Percentiles rank a stretch among this genome's conserved stretches.
Evolutionary conservation across 2,329 filamentous ascomycete genomes (phyloP).

Genomic region (Pseudogymnoascus sp.): DNA sequence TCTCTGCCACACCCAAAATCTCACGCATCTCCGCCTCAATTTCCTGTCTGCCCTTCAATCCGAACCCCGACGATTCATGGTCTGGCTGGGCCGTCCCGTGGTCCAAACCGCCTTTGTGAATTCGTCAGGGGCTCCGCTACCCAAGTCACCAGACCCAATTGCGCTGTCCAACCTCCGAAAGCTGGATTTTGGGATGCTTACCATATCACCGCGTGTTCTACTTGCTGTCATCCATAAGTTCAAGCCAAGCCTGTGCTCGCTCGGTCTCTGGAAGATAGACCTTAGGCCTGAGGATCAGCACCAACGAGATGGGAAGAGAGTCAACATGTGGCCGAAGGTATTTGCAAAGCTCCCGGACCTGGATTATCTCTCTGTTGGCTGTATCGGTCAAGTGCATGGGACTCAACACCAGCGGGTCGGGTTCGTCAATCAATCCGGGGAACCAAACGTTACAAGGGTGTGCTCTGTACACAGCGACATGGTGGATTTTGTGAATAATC

Average conservation of each 20-base stretch:
- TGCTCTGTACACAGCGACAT: not conserved
- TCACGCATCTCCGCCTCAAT: conserved; percentile 47
- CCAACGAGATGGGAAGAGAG: conserved; percentile 11
- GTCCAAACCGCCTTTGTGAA: not conserved
- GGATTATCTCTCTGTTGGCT: conserved; percentile 6
- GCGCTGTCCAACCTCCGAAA: conserved; percentile 30
- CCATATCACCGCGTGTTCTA: conserved; percentile 25
- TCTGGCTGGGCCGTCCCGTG: conserved; percentile 30
- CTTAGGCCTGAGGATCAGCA: conserved; percentile 16
- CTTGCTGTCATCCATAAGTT: conserved; percentile 34
- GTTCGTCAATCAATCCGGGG: not conserved
- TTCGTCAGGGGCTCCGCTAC: not conserved
- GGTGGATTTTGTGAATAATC: not conserved
- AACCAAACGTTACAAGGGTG: not conserved
- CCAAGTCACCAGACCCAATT: conserved; percentile 21
- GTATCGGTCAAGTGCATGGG: not conserved
- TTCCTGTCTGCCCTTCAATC: conserved; percentile 23
- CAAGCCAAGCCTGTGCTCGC: conserved; percentile 33
- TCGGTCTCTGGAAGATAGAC: conserved; percentile 39
- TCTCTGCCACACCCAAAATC: conserved; percentile 31
- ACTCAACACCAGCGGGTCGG: not conserved
- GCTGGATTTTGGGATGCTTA: conserved; percentile 37
- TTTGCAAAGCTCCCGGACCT: conserved; percentile 28
- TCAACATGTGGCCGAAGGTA: conserved; percentile 34
- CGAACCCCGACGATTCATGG: conserved; percentile 27